Evolutionary conservation across 2,329 filamentous ascomycete species (phyloP).

Genomic region (Berkeleyomyces rouxiae): DNA sequence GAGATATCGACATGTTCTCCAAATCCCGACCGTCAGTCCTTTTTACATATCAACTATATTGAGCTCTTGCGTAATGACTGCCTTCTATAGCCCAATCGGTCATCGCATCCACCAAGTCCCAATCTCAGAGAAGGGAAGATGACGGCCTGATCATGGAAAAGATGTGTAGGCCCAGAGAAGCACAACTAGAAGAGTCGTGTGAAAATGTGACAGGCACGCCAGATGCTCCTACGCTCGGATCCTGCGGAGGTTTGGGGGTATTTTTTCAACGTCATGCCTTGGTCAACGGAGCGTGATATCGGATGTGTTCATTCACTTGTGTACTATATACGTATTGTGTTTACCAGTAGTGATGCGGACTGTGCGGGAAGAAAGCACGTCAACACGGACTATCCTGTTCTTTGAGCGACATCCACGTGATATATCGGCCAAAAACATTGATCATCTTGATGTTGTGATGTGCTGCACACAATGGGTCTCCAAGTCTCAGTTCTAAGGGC

Average conservation of each 20-base stretch:
- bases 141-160: not conserved
- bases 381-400: too few species aligned
- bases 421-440: too few species aligned
- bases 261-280: not conserved
- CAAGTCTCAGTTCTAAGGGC: not conserved
- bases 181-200: not conserved
- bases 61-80: not conserved
- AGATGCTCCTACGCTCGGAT: not conserved
- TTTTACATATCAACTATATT: not conserved
- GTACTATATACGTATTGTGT: not conserved
- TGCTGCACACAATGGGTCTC: not conserved
- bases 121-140: not conserved
- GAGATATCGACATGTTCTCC: not conserved
- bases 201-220: not conserved
- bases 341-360: too few species aligned
- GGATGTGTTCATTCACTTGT: not conserved
- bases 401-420: too few species aligned
- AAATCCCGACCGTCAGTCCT: not conserved
- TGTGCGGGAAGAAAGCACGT: too few species aligned
- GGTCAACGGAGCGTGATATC: not conserved
- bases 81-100: not conserved
- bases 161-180: not conserved
- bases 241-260: not conserved
- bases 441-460: not conserved
- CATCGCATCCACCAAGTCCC: not conserved